These are phyloP conservation scores for Gymnopilus dilepis DNA, from an alignment of 768 basidiomycete species.

Conservation along the genomic window DNA sequence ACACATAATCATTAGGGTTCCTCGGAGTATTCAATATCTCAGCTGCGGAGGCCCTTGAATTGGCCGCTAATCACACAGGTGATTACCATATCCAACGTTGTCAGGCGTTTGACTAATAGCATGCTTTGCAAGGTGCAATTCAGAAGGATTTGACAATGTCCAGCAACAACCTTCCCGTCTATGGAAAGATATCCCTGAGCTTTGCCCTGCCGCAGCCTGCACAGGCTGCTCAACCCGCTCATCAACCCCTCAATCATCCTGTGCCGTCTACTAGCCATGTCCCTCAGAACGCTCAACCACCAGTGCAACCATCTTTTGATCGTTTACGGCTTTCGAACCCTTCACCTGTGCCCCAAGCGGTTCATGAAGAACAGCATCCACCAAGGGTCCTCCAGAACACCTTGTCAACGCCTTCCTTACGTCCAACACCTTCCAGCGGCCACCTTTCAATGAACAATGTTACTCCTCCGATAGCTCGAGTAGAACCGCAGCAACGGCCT, in stretches of 20 bases:
- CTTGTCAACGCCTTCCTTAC: slow-evolving; percentile 24
- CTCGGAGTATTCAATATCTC: slow-evolving; percentile 62
- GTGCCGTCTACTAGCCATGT: slow-evolving; percentile 25
- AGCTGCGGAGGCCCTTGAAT: slow-evolving; percentile 56
- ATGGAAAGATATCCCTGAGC: slow-evolving; percentile 80
- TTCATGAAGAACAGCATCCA: slow-evolving; percentile 25
- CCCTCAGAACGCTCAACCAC: slow-evolving; percentile 21
- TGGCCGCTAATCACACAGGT: slow-evolving; percentile 55
- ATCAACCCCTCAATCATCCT: slow-evolving; percentile 18
- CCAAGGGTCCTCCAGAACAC: slow-evolving; percentile 20
- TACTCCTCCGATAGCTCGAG: slow-evolving; percentile 19
- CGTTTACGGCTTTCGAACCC: slow-evolving; percentile 26
- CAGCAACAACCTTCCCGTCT: slow-evolving; percentile 78
- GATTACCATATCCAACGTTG: slow-evolving; percentile 24
- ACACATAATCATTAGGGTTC: slow-evolving; percentile 45
- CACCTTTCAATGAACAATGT: slow-evolving; percentile 30
- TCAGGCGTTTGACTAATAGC: slow-evolving; percentile 22
- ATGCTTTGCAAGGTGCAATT: slow-evolving; percentile 55
- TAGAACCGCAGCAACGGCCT: slow-evolving; percentile 22
- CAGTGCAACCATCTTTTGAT: slow-evolving; percentile 21
- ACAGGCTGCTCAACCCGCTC: slow-evolving; percentile 29
- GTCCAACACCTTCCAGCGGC: slow-evolving; percentile 29
- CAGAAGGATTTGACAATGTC: slow-evolving; percentile 76
- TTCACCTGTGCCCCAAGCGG: slow-evolving; percentile 13
- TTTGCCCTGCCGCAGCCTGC: slow-evolving; percentile 48